phyloP scores from a whole-genome alignment of 2,329 filamentous ascomycete species.

The Biscogniauxia marginata region DNA sequence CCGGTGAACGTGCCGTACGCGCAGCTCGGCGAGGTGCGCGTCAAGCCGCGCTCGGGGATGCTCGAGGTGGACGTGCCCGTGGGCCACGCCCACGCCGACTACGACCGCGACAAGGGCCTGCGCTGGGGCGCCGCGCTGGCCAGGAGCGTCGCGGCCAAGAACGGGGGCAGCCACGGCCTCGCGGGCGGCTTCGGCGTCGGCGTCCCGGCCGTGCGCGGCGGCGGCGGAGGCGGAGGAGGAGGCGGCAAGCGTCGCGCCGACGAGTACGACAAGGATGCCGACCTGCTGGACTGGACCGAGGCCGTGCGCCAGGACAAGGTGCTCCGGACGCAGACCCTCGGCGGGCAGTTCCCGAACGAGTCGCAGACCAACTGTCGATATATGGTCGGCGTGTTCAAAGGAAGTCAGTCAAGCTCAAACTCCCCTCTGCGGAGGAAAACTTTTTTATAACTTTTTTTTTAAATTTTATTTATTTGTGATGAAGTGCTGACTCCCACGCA shows the following conservation, averaged over 20 bases:
- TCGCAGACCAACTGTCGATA: conserved; percentile 68
- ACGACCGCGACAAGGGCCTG: conserved; percentile 80
- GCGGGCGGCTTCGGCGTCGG: conserved; percentile 71
- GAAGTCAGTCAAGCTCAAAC: conserved; percentile 54
- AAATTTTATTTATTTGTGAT: background rate
- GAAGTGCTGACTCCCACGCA: background rate
- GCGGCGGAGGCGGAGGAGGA: conserved; percentile 30
- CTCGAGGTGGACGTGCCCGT: conserved; percentile 91
- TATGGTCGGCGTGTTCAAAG: conserved; percentile 89
- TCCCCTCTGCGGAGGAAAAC: too few species aligned
- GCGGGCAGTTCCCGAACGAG: conserved; percentile 71
- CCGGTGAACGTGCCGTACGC: conserved; percentile 53
- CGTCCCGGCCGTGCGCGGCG: conserved; percentile 38
- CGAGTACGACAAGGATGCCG: conserved; percentile 41
- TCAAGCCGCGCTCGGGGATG: conserved; percentile 81
- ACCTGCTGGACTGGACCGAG: conserved; percentile 63
- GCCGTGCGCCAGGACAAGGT: conserved; percentile 70
- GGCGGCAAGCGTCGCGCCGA: conserved; percentile 36
- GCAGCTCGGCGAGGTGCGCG: conserved; percentile 70
- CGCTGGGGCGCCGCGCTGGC: conserved; percentile 78
- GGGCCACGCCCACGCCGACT: conserved; percentile 64
- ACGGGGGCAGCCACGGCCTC: conserved; percentile 65
- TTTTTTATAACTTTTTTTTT: background rate
- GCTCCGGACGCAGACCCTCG: conserved; percentile 77
- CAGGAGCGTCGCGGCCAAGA: conserved; percentile 57